Conservation (phyloP, 257 asterid species). For the Plantago elongata region DNA sequence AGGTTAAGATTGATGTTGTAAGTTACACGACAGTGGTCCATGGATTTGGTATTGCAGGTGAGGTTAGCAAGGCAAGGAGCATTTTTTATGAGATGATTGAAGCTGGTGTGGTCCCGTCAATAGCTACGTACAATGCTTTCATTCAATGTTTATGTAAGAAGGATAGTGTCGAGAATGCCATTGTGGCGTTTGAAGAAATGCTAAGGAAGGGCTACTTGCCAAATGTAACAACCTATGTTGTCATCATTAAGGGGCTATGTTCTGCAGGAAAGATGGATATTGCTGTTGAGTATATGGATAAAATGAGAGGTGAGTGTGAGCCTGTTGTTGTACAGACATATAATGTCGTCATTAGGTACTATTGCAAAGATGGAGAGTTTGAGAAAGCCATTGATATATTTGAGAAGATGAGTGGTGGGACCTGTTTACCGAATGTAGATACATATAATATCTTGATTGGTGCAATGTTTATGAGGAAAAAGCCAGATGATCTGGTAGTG, state of each 20-base stretch:
- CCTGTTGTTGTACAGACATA: conserved; percentile 70
- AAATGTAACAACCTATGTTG: conserved; percentile 63
- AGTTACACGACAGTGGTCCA: conserved; percentile 86
- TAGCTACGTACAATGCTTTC: conserved; percentile 80
- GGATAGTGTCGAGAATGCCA: conserved; percentile 71
- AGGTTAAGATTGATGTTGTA: conserved; percentile 70
- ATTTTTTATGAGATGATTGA: conserved; percentile 72
- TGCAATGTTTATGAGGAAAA: conserved; percentile 79
- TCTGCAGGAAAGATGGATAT: conserved; percentile 60
- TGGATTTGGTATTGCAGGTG: conserved; percentile 80
- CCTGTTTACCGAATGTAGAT: conserved; percentile 77
- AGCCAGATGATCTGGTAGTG: conserved; percentile 60
- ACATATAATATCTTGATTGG: conserved; percentile 77
- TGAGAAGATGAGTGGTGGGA: conserved; percentile 53
- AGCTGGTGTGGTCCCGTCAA: conserved; percentile 84
- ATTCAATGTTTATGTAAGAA: conserved; percentile 89
- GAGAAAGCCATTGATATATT: conserved; percentile 68
- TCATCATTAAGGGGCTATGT: conserved; percentile 75
- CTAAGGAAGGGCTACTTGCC: conserved; percentile 70
- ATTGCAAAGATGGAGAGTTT: conserved; percentile 77
- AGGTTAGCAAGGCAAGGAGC: conserved; percentile 59
- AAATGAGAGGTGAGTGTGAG: conserved; percentile 61
- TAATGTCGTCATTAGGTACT: conserved; percentile 69
- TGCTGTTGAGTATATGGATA: conserved; percentile 60
- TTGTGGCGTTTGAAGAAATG: conserved; percentile 65